Evolutionary conservation across 495 filamentous ascomycete genomes (phyloP).

Genomic region (Sabuloglossum arenarium): DNA sequence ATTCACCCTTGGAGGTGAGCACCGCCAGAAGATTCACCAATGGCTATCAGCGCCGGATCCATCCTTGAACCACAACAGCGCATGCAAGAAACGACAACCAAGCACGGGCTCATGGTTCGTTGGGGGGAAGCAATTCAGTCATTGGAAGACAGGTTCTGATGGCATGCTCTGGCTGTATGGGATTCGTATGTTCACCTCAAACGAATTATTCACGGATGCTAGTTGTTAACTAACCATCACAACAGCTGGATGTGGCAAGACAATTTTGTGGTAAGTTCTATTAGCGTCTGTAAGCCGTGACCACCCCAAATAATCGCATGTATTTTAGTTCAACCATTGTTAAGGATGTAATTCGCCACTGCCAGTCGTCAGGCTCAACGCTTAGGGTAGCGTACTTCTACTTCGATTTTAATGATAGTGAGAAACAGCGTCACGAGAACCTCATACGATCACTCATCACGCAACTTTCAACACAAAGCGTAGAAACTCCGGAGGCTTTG

Average conservation of each 20-base stretch:
- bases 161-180: background rate
- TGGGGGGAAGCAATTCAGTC: background rate
- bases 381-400: background rate
- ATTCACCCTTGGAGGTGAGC: no score
- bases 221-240: background rate
- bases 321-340: background rate
- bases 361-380: background rate
- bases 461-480: background rate
- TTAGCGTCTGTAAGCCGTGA: no score
- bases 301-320: no score
- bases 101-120: conserved; percentile 1
- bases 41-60: background rate
- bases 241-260: background rate
- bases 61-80: background rate
- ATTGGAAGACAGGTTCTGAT: background rate
- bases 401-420: conserved; percentile 5
- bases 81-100: background rate
- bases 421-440: background rate
- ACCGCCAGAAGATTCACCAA: background rate
- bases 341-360: background rate
- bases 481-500: background rate
- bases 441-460: background rate
- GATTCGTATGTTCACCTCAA: conserved; percentile 2
- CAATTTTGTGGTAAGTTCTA: background rate
- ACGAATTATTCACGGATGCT: background rate